Percentiles rank a stretch among this genome's conserved stretches.
These are phyloP conservation scores for Saccharomycopsis amapae DNA, from an alignment of 805 yeast genomes.

Conservation along the genomic window DNA sequence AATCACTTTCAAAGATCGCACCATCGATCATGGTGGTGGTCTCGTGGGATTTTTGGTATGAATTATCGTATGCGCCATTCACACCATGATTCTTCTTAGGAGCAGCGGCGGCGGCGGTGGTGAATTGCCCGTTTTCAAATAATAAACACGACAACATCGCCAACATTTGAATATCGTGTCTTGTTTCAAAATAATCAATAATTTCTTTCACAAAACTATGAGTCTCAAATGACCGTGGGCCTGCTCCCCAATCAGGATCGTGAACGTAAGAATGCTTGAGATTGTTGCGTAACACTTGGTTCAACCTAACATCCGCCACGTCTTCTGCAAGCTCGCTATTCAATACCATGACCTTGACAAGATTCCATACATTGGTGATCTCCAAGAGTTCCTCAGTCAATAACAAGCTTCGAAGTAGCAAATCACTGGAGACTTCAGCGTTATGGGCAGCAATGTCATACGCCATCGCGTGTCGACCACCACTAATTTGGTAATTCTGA, in stretches of 20 bases:
- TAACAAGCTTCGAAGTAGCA: not conserved
- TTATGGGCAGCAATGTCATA: slow-evolving; percentile 53
- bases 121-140: slow-evolving; percentile 33
- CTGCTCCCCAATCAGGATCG: slow-evolving; percentile 55
- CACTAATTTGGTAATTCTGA: slow-evolving; percentile 28
- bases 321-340: slow-evolving; percentile 55
- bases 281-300: slow-evolving; percentile 1
- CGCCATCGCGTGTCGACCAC: slow-evolving; percentile 49
- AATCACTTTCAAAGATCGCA: slow-evolving; percentile 5
- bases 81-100: not conserved
- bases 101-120: not conserved
- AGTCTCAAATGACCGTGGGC: slow-evolving; percentile 25
- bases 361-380: slow-evolving; percentile 14
- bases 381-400: slow-evolving; percentile 17
- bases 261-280: slow-evolving; percentile 27
- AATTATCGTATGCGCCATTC: not conserved
- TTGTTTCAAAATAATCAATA: slow-evolving; percentile 53
- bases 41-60: not conserved
- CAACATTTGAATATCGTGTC: slow-evolving; percentile 76
- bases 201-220: slow-evolving; percentile 65
- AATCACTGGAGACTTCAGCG: slow-evolving; percentile 39
- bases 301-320: slow-evolving; percentile 39
- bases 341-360: slow-evolving; percentile 27
- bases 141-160: slow-evolving; percentile 80
- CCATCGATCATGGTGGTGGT: not conserved